Conservation (phyloP, 352 stramenopile species). For the Blastocystis sp. region DNA sequence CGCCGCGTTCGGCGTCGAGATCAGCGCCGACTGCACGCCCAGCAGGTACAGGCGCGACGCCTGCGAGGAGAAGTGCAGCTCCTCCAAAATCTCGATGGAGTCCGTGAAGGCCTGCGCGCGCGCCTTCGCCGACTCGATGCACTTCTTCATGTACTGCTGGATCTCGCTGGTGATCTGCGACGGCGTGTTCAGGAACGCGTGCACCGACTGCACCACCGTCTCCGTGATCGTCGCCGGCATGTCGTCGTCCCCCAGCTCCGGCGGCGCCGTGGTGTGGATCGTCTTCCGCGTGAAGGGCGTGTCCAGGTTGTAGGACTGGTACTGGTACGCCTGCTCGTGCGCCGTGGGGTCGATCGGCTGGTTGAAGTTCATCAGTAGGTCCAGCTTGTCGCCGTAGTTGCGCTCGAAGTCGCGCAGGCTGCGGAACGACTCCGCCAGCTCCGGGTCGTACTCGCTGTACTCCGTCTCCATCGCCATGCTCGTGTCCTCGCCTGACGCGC, state of each 20-base stretch:
- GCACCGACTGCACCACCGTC: constrained; percentile 50
- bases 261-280: not conserved
- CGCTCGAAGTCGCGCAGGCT: constrained; percentile 41
- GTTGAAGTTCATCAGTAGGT: constrained; percentile 65
- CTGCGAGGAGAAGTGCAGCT: constrained; percentile 47
- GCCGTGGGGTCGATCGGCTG: constrained; percentile 53
- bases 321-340: constrained; percentile 61
- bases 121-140: constrained; percentile 46
- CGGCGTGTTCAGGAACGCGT: constrained; percentile 64
- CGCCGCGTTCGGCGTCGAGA: constrained; percentile 58
- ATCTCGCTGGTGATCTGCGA: constrained; percentile 23
- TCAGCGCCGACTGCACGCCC: constrained; percentile 63
- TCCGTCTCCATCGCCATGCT: constrained; percentile 19
- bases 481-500: not conserved
- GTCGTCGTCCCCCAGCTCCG: constrained; percentile 29
- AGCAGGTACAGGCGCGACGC: constrained; percentile 67
- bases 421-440: constrained; percentile 56
- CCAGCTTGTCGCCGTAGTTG: constrained; percentile 60
- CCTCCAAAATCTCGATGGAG: constrained; percentile 62
- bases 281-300: constrained; percentile 10
- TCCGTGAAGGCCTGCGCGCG: constrained; percentile 46
- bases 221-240: constrained; percentile 63
- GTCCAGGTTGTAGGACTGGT: constrained; percentile 30
- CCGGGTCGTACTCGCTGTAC: constrained; percentile 62
- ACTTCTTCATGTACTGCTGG: constrained; percentile 34